Evolutionary conservation across 2,329 filamentous ascomycete species (phyloP), one percentile per base, ranked within the genome.

Genomic region (Magnaporthiopsis incrustans): DNA sequence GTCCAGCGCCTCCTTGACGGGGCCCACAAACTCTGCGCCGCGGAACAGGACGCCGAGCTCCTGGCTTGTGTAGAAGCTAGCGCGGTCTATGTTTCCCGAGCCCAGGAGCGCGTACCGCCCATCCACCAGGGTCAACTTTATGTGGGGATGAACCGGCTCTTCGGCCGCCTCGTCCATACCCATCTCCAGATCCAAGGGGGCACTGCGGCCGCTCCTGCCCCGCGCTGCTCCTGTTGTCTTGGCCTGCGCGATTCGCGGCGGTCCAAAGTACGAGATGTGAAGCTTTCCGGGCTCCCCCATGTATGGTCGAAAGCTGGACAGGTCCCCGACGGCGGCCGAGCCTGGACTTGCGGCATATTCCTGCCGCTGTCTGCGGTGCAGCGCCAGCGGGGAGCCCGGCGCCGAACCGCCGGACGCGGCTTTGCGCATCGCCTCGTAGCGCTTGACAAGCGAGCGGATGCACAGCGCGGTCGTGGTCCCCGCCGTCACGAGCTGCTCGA

Each of bases 41-140:
- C 81, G 76, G 64, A 86, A 82, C 57, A 86, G 70, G 35, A 95
- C 78, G 1, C 91, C 91, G 27, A 95, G 77, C 75, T 96, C 91
- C 75, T 95, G 91, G 73, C 89, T 93, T 6, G 91, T 95, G 75
- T 85, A 93, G 89, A 90, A 95, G 72, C 89, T 93, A 10, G 91
- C 90, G 1, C 91, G 83, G 75, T 96, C 91, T 81, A 93, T 85
- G 72, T 96, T 96, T 1, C 90, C 91, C 25, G 89, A 93, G 0
- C 91, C 91, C 3, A 95, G 76, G 0, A 95, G 80, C 1, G 88
- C 79, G 26, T 86, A 85, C 66, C 86, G 79, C 1, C 80, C 79
- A 72, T 96, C 91, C 3, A 94, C 83, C 63, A 92, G 81, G 0
- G 85, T 89, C 71, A 92, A 81, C 74, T 96, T 96, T 65, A 94